Evolutionary conservation across 2,329 filamentous ascomycete species (phyloP).

Genomic region (Fusarium sp.): DNA sequence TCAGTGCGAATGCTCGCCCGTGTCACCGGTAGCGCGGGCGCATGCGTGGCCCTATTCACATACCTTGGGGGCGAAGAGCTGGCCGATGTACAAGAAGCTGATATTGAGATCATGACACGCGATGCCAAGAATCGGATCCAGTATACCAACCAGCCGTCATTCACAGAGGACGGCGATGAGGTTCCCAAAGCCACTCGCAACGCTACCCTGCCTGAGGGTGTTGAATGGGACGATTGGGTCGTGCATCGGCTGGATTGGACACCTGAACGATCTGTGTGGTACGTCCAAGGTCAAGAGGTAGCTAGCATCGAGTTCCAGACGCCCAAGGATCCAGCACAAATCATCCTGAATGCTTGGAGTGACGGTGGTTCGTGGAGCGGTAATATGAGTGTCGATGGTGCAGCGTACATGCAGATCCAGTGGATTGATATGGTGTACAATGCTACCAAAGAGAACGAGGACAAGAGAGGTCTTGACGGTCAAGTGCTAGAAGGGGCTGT

Average conservation of each 20-base stretch:
- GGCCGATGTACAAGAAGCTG: slow-evolving; percentile 62
- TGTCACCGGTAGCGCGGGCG: slow-evolving; percentile 61
- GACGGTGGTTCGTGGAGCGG: slow-evolving; percentile 71
- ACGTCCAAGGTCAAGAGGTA: slow-evolving; percentile 63
- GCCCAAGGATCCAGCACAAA: slow-evolving; percentile 63
- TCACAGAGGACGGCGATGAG: slow-evolving; percentile 59
- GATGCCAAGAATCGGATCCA: slow-evolving; percentile 60
- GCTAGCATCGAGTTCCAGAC: slow-evolving; percentile 68
- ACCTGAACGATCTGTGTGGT: slow-evolving; percentile 66
- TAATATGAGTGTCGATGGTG: slow-evolving; percentile 64
- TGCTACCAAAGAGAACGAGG: slow-evolving; percentile 42
- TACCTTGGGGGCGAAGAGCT: slow-evolving; percentile 57
- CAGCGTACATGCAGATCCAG: slow-evolving; percentile 69
- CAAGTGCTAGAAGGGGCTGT: not conserved
- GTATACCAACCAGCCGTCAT: slow-evolving; percentile 72
- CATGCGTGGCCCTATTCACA: slow-evolving; percentile 66
- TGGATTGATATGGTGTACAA: slow-evolving; percentile 74
- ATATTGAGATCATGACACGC: slow-evolving; percentile 65
- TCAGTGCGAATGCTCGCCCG: slow-evolving; percentile 65
- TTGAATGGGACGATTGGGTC: slow-evolving; percentile 67
- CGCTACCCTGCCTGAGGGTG: slow-evolving; percentile 58
- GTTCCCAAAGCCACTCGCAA: slow-evolving; percentile 62
- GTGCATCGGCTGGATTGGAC: slow-evolving; percentile 73
- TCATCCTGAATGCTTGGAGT: slow-evolving; percentile 72
- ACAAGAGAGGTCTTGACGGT: slow-evolving; percentile 22